A percentile compares a stretch with the other conserved stretches of the same genome.
Conservation (phyloP, 768 basidiomycete genomes). For the Russula virescens region DNA sequence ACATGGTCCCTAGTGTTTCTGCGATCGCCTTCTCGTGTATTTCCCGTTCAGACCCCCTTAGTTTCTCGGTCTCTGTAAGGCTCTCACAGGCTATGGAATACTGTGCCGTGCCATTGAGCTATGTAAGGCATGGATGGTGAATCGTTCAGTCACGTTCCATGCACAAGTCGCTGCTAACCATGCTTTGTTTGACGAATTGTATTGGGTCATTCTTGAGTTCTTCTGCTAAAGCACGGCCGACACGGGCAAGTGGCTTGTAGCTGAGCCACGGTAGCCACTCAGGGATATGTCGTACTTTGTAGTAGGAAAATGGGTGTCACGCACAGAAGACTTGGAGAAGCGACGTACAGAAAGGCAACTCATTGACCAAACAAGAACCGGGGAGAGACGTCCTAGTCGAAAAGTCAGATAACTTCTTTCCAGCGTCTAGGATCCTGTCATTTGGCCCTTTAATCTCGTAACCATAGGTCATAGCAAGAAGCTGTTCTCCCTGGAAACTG, state of each 20-base stretch:
- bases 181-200: slow-evolving; percentile 1
- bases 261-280: slow-evolving; percentile 11
- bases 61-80: neutral
- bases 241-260: slow-evolving; percentile 9
- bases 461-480: slow-evolving; percentile 12
- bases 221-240: neutral
- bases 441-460: neutral
- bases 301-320: neutral
- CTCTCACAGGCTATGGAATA: neutral
- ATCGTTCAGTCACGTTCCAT: neutral
- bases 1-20: neutral
- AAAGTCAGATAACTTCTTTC: neutral
- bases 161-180: neutral
- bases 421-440: neutral
- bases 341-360: slow-evolving; percentile 11
- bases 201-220: neutral
- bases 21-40: neutral
- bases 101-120: neutral
- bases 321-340: neutral
- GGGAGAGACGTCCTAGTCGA: neutral
- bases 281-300: slow-evolving; percentile 7
- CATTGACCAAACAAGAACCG: slow-evolving; percentile 9
- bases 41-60: neutral
- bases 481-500: slow-evolving; percentile 8
- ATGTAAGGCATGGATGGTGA: neutral